Evolutionary conservation across 2,329 filamentous ascomycete genomes (phyloP).

Genomic region (Hypocrella siamensis): DNA sequence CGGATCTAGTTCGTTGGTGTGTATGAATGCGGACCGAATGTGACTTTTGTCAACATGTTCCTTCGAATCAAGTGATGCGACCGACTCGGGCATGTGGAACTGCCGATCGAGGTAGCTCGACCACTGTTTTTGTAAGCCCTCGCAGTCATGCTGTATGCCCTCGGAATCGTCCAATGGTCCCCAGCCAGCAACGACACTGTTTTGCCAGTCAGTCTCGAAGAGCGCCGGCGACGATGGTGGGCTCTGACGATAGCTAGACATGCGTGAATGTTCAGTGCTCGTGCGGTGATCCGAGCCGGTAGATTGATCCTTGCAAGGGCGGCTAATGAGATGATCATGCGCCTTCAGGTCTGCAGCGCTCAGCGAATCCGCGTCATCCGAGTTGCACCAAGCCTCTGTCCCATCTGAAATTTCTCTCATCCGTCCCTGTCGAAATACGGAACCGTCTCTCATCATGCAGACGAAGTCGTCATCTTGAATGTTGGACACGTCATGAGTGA

Average conservation of each 20-base stretch:
- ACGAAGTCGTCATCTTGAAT: slow-evolving; percentile 60
- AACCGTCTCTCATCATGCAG: slow-evolving; percentile 60
- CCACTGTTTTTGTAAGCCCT: slow-evolving; percentile 2
- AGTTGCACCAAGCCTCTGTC: background rate
- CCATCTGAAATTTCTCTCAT: background rate
- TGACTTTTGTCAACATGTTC: no score
- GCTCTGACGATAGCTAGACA: no score
- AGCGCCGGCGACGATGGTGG: background rate
- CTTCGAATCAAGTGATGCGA: background rate
- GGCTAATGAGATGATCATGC: no score
- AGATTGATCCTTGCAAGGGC: no score
- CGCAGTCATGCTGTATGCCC: background rate
- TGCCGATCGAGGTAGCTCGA: slow-evolving; percentile 2
- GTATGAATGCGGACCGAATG: no score
- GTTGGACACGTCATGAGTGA: slow-evolving; percentile 77
- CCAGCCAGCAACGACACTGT: slow-evolving; percentile 25
- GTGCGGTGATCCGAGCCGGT: no score
- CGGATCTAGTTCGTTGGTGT: no score
- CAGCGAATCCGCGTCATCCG: no score
- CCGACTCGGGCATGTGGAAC: background rate
- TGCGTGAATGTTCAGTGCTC: no score
- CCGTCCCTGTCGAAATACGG: slow-evolving; percentile 49
- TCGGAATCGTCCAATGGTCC: background rate
- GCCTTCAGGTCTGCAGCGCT: no score
- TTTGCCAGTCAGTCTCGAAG: slow-evolving; percentile 32